These are phyloP conservation scores for Phytophthora fragariaefolia DNA, from an alignment of 352 stramenopile species.

Conservation along the genomic window DNA sequence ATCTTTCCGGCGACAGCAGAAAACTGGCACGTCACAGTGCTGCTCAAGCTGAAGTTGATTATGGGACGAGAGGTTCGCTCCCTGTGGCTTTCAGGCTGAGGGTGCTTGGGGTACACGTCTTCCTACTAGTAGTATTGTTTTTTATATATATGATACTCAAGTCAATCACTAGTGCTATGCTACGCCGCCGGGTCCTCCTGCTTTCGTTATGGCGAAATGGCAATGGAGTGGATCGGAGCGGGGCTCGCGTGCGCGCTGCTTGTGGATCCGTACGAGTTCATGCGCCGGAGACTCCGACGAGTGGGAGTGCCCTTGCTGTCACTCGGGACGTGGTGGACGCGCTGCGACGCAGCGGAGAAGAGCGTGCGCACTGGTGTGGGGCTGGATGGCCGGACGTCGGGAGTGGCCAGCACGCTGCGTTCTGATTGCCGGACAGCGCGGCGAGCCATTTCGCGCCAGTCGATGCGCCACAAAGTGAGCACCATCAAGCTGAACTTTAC, in stretches of 20 bases:
- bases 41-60: background rate
- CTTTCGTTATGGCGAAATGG: constrained; percentile 16
- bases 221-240: constrained; percentile 25
- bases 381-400: constrained; percentile 45
- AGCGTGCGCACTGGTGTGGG: constrained; percentile 40
- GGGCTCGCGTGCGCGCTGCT: constrained; percentile 21
- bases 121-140: constrained; percentile 6
- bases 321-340: constrained; percentile 24
- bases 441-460: constrained; percentile 77
- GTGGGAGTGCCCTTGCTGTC: constrained; percentile 17
- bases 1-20: background rate
- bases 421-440: constrained; percentile 74
- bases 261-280: constrained; percentile 28
- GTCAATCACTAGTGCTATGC: constrained; percentile 7
- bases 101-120: constrained; percentile 5
- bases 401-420: constrained; percentile 33
- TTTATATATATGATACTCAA: too few species aligned
- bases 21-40: background rate
- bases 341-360: constrained; percentile 31
- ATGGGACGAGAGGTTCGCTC: background rate
- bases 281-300: constrained; percentile 12
- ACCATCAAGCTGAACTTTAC: constrained; percentile 82
- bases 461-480: constrained; percentile 59
- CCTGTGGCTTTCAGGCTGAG: too few species aligned
- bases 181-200: background rate